Evolutionary conservation across 805 yeast species (phyloP), one percentile per base, ranked within the genome.

Genomic region (Schwanniomyces occidentalis): DNA sequence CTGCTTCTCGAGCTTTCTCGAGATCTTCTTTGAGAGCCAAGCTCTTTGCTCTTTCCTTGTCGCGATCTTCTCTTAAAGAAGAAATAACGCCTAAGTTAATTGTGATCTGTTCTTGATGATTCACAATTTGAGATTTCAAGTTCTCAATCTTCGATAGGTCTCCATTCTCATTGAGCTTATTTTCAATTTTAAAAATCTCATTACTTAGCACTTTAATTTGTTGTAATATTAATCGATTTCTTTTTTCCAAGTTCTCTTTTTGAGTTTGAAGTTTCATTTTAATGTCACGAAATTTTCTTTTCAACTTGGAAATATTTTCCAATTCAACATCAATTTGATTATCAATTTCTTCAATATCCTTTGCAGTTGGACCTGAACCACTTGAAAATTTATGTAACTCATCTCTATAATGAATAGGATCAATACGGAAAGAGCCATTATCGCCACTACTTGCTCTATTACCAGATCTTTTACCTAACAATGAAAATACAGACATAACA

Each of bases 401-500:
- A 17, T 48, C 54, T 30, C 54, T 54, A 41, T 73, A 79, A 36
- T 56, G 58, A 2, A 81, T 56, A 1, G 88, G 84, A 52, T 81
- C 82, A 16, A 69, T 56, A 27, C 73, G 57, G 25, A 75, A 65
- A 1, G 75, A 73, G 10, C 76, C 75, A 18, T 56, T 63, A 26
- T 59, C 48, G 21, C 61, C 60, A 10, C 56, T 51, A 28, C 66
- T 49, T 3, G 69, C 50, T 26, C 76, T 58, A 15, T 66, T 67
- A 20, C 71, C 74, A 3, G 85, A 80, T 14, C 64, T 52, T 4
- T 60, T 50, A 32, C 70, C 64, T 32, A 68, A 58, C n/a, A 73
- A 51, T 0, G 78, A 61, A 9, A 67, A 52, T 5, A 73, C 75
- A 35, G 58, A 48, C 2, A 40, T 42, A 5, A 79, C 77, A 38